Evolutionary conservation across 2,329 filamentous ascomycete genomes (phyloP).

Genomic region (Colletotrichum cordylinicola): DNA sequence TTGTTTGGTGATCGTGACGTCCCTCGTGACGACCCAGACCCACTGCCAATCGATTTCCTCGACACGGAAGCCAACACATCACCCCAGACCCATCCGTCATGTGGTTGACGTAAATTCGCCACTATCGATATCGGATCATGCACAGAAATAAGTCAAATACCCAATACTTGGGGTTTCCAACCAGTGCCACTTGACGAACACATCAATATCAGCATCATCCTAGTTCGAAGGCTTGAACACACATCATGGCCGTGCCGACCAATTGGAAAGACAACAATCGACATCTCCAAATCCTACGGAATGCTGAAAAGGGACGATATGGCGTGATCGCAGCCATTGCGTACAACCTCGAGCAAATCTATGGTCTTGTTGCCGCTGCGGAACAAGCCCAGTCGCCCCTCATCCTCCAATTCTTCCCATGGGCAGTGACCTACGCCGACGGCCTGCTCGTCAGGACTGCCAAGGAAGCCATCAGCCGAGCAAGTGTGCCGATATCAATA

Average conservation of each 20-base stretch:
- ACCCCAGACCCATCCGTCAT: background rate
- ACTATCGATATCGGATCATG: background rate
- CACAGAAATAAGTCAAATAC: background rate
- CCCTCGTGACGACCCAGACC: background rate
- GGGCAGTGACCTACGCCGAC: constrained; percentile 69
- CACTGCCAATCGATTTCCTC: background rate
- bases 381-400: constrained; percentile 69
- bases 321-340: constrained; percentile 57
- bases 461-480: constrained; percentile 59
- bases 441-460: constrained; percentile 58
- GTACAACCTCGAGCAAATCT: constrained; percentile 73
- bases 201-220: background rate
- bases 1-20: background rate
- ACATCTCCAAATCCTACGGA: background rate
- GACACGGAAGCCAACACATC: background rate
- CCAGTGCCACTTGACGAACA: background rate
- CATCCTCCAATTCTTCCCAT: constrained; percentile 76
- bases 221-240: background rate
- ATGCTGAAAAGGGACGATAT: constrained; percentile 38
- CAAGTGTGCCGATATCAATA: constrained; percentile 63
- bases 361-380: constrained; percentile 71
- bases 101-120: background rate
- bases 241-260: background rate
- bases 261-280: background rate
- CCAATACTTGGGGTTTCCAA: background rate